Evolutionary conservation across 352 stramenopile genomes (phyloP).

Genomic region (Phytophthora palmivora): DNA sequence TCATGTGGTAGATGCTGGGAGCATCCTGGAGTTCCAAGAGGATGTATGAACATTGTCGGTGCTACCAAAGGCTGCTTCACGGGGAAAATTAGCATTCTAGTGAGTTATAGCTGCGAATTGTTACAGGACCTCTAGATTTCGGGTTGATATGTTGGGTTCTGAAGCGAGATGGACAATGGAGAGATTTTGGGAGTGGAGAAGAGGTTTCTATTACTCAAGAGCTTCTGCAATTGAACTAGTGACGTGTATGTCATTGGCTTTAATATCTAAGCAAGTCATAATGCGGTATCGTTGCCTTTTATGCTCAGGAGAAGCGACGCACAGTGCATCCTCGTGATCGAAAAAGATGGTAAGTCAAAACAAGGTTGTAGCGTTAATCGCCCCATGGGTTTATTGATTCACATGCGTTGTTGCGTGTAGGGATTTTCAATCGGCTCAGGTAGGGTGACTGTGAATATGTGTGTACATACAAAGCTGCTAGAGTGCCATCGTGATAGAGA

Average conservation of each 20-base stretch:
- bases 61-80: constrained; percentile 84
- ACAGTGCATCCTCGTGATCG: constrained; percentile 92
- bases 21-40: constrained; percentile 74
- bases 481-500: constrained; percentile 49
- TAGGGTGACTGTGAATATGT: constrained; percentile 6
- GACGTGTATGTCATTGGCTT: constrained; percentile 50
- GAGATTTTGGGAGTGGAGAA: constrained; percentile 55
- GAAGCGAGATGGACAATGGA: constrained; percentile 68
- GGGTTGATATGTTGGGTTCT: constrained; percentile 8
- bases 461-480: background rate
- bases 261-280: background rate
- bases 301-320: constrained; percentile 66
- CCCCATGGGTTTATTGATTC: background rate
- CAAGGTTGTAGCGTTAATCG: background rate
- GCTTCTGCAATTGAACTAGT: constrained; percentile 59
- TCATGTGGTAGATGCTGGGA: constrained; percentile 58
- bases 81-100: constrained; percentile 59
- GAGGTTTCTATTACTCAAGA: constrained; percentile 83
- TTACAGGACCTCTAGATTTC: background rate
- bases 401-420: constrained; percentile 65
- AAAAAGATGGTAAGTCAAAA: constrained; percentile 92
- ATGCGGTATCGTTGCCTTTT: background rate
- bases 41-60: constrained; percentile 83
- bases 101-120: constrained; percentile 17
- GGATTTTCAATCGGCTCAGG: constrained; percentile 94